phyloP scores from a whole-genome alignment of 2,329 filamentous ascomycete species.

The Claviceps paspali region DNA sequence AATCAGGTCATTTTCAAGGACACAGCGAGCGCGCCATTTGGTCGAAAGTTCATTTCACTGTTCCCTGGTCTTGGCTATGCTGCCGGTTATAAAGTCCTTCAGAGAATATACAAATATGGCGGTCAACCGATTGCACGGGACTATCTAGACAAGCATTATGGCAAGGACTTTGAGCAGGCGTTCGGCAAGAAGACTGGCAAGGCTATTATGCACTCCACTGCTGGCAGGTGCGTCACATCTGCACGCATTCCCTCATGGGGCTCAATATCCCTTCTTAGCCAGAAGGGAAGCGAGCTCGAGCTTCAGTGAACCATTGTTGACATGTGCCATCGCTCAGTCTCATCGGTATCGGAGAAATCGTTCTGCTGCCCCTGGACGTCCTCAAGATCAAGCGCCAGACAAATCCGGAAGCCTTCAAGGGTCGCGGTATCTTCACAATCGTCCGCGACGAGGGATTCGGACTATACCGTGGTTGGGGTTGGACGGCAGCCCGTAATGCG shows the following conservation, averaged over 20 bases:
- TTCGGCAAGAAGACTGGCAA: slow-evolving; percentile 97
- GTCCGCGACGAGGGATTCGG: slow-evolving; percentile 89
- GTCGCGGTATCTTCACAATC: slow-evolving; percentile 79
- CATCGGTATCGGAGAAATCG: slow-evolving; percentile 94
- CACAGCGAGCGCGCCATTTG: slow-evolving; percentile 54
- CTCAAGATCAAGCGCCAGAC: slow-evolving; percentile 99
- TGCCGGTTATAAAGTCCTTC: slow-evolving; percentile 91
- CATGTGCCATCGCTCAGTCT: slow-evolving; percentile 36
- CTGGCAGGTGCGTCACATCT: slow-evolving; percentile 51
- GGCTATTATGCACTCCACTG: slow-evolving; percentile 93
- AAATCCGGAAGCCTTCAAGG: slow-evolving; percentile 94
- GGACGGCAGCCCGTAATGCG: slow-evolving; percentile 94
- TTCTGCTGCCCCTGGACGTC: slow-evolving; percentile 87
- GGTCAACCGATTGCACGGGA: slow-evolving; percentile 92
- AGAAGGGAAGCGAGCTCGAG: no score
- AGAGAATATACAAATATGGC: slow-evolving; percentile 97
- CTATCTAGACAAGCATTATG: slow-evolving; percentile 67
- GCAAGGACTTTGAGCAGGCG: slow-evolving; percentile 66
- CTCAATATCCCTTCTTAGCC: background rate
- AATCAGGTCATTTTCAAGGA: slow-evolving; percentile 93
- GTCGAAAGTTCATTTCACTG: slow-evolving; percentile 78
- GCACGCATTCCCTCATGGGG: background rate
- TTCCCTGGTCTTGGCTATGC: slow-evolving; percentile 97
- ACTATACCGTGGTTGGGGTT: slow-evolving; percentile 89
- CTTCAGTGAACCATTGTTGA: background rate